Conservation (phyloP, 2,329 filamentous ascomycete genomes). For the Orbilia blumenaviensis region DNA sequence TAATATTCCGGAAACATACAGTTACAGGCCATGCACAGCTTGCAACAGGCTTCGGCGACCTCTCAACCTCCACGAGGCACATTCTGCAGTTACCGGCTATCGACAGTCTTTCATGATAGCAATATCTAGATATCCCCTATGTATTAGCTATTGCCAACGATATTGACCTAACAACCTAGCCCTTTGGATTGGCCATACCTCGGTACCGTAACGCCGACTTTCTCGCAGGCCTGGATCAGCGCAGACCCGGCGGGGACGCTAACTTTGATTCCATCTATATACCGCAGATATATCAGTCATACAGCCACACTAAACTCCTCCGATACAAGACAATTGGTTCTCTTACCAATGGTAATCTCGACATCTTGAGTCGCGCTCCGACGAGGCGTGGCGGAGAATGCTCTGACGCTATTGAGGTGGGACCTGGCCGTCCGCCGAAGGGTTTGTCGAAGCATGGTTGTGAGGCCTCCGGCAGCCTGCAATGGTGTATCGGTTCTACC, state of each 20-base stretch:
- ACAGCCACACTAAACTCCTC: not conserved
- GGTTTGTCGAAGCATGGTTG: constrained; percentile 53
- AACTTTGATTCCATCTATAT: constrained; percentile 49
- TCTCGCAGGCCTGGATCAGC: constrained; percentile 98
- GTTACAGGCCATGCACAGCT: constrained; percentile 83
- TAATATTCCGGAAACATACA: constrained; percentile 6
- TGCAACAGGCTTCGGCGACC: constrained; percentile 93
- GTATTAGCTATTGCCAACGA: not conserved
- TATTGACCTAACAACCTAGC: not conserved
- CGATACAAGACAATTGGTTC: not conserved
- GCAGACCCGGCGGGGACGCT: constrained; percentile 77
- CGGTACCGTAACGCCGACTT: constrained; percentile 88
- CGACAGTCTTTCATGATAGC: constrained; percentile 80
- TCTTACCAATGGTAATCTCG: constrained; percentile 39
- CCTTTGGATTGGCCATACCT: constrained; percentile 66
- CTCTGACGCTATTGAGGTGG: constrained; percentile 27
- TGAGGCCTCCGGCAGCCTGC: constrained; percentile 40
- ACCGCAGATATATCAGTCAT: constrained; percentile 11
- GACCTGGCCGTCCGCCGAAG: constrained; percentile 48
- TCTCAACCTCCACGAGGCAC: constrained; percentile 98
- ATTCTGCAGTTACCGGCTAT: constrained; percentile 99
- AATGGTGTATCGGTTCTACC: constrained; percentile 27
- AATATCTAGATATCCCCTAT: constrained; percentile 57
- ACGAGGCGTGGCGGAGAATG: constrained; percentile 48
- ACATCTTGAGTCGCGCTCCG: constrained; percentile 49